Base-by-base conservation (phyloP, 768 basidiomycete species). In the Fomitopsis serialis region DNA sequence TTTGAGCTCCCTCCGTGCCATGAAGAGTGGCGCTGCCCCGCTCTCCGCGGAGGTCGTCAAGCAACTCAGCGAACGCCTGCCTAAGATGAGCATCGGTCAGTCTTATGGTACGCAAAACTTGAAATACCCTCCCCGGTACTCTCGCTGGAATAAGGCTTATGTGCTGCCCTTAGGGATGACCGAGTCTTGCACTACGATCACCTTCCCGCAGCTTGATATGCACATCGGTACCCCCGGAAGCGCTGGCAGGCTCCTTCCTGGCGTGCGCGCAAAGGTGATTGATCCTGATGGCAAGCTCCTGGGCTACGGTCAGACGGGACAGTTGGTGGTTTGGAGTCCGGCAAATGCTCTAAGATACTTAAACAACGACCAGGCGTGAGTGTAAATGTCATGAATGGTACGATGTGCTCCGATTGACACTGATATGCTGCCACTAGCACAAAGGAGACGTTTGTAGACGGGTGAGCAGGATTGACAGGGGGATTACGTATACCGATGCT, bases 11-110 rank as follows among this genome's bases (percentile, higher is more conserved):
- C 58, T 70, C 32, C 64, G 64, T 40, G 70, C 64, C 56, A 55
- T 71, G 48, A 72, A 70, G 53, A 66, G 61, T 58, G 83, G 84
- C 21, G 84, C 84, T 23, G 84, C 84, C 7, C 84, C 84, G 40
- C 71, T 85, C 40, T 74, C 80, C 0, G 57, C 65, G 25, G 78
- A 82, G 56, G 58, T 81, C 22, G 79, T 76, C 56, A 64, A 71
- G 34, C 72, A 72, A 57, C 68, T 82, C 22, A 62, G 62, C n/a
- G 64, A 71, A 35, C 55, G 77, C 29, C 75, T 85, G 25, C 84
- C 84, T 0, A 59, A 70, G 17, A 74, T 74, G 1, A 68, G 70
- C 53, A 73, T 85, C 15, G 81, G 80, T 17, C 84, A 85, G 62
- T 77, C 75, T 12, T 85, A 83, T 63, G 82, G 82, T 80, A 35